These are phyloP conservation scores for Zasmidium angulare DNA, from an alignment of 2,329 filamentous ascomycete genomes.

Conservation along the genomic window DNA sequence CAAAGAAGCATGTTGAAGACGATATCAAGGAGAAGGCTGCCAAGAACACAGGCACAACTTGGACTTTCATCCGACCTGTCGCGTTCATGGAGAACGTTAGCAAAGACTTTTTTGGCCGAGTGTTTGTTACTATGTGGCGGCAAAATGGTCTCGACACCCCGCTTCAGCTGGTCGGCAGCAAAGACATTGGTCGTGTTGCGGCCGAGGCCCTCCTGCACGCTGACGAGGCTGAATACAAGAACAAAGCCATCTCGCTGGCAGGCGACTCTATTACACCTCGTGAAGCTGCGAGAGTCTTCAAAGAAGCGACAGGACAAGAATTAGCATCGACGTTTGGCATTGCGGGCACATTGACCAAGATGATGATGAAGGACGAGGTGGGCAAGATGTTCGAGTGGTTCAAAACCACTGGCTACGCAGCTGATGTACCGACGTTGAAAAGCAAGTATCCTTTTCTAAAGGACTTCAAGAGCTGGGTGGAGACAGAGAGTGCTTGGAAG, in stretches of 20 bases:
- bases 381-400: slow-evolving; percentile 48
- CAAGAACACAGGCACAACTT: slow-evolving; percentile 47
- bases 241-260: slow-evolving; percentile 50
- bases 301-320: slow-evolving; percentile 45
- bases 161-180: slow-evolving; percentile 40
- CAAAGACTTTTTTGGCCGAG: slow-evolving; percentile 48
- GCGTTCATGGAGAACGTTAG: slow-evolving; percentile 63
- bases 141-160: slow-evolving; percentile 22
- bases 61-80: slow-evolving; percentile 62
- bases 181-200: slow-evolving; percentile 50
- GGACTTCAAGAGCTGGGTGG: slow-evolving; percentile 51
- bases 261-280: slow-evolving; percentile 54
- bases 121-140: slow-evolving; percentile 49
- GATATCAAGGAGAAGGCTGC: slow-evolving; percentile 52
- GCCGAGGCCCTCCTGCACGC: slow-evolving; percentile 50
- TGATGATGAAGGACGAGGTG: slow-evolving; percentile 37
- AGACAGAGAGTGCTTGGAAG: slow-evolving; percentile 47
- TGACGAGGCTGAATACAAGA: slow-evolving; percentile 39
- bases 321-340: slow-evolving; percentile 47
- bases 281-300: slow-evolving; percentile 48
- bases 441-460: slow-evolving; percentile 47
- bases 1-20: slow-evolving; percentile 62
- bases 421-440: slow-evolving; percentile 45
- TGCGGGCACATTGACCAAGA: slow-evolving; percentile 43
- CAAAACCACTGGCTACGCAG: slow-evolving; percentile 46